Evolutionary conservation across 1,139 yeast species (phyloP), one percentile per base, ranked within the genome.

Genomic region (Saccharomycopsis hybrid): DNA sequence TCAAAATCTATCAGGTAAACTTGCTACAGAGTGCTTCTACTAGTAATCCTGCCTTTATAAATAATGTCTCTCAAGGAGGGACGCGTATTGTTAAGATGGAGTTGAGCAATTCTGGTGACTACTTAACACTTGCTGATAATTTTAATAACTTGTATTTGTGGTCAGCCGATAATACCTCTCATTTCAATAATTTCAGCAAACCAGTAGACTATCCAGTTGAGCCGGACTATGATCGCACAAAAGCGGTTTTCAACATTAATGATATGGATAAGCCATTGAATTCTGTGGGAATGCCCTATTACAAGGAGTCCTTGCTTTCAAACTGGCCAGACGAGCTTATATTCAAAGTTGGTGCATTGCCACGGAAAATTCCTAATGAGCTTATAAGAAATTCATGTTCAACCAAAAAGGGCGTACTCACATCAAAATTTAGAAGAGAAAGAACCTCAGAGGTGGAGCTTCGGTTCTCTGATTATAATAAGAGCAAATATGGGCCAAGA

Each of bases 261-360:
- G 68, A 77, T 13, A 76, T 76, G 41, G 68, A 67, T 5, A 60
- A 66, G 9, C 90, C 97, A 0, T 68, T 92, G 48, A 82, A 82
- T 43, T 63, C 79, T 1, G 72, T 92, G 1, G 97, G 97, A 5
- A 70, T 92, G 79, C 97, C 98, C 0, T 88, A 83, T 60, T 92
- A 88, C 63, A 81, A 80, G 55, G 89, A 85, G 46, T 77, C 78
- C 48, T 71, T 94, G 28, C 70, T 90, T 11, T 88, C 97, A 0
- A 83, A 88, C 24, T 90, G 90, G 87, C 83, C 89, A 0, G 61
- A 72, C 1, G 82, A 82, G 51, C 64, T 76, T 55, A 71, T 76
- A 25, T 85, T 83, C 61, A 62, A 77, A 67, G 70, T 80, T 57
- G 77, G 78, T 5, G 75, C 75, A 32, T 58, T 79, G 8, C 83